A percentile compares a stretch with the other conserved stretches of the same genome.
Evolutionary conservation across 2,329 filamentous ascomycete genomes (phyloP).

Genomic region (Pezicula neosporulosa): DNA sequence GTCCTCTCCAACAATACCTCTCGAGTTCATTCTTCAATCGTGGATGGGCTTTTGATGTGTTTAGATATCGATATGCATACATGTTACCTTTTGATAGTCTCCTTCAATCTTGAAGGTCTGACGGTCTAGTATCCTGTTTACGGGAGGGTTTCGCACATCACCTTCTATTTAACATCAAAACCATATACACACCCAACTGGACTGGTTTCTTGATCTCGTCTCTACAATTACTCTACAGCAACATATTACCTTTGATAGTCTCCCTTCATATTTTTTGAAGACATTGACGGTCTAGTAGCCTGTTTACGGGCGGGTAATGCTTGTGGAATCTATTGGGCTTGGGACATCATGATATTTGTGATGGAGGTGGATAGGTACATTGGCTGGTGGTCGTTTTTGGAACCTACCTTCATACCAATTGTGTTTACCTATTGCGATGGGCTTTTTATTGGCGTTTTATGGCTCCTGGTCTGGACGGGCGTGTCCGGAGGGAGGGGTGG

Average conservation of each 20-base stretch:
- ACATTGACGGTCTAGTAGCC: constrained; percentile 30
- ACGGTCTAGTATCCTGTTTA: constrained; percentile 34
- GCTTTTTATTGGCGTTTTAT: background rate
- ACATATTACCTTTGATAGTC: constrained; percentile 29
- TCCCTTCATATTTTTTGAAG: constrained; percentile 16
- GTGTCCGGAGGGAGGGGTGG: constrained; percentile 15
- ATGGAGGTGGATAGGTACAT: constrained; percentile 11
- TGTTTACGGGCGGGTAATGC: constrained; percentile 30
- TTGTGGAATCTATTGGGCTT: constrained; percentile 9
- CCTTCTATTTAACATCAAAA: constrained; percentile 9
- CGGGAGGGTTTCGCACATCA: constrained; percentile 29
- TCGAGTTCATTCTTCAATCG: constrained; percentile 15
- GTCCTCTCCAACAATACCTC: constrained; percentile 15
- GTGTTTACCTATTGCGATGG: background rate
- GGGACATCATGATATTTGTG: constrained; percentile 12
- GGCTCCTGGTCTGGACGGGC: constrained; percentile 17
- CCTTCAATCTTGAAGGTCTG: constrained; percentile 7
- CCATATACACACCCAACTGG: constrained; percentile 11
- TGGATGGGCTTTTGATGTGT: constrained; percentile 8
- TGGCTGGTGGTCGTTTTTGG: constrained; percentile 4
- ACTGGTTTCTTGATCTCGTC: constrained; percentile 15
- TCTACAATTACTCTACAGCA: constrained; percentile 10
- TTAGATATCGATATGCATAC: constrained; percentile 15
- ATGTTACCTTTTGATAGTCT: constrained; percentile 32
- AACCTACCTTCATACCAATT: background rate